A percentile compares a stretch with the other conserved stretches of the same genome.
Conservation (phyloP, 305 asterid species). For the Rubia peregrina region DNA sequence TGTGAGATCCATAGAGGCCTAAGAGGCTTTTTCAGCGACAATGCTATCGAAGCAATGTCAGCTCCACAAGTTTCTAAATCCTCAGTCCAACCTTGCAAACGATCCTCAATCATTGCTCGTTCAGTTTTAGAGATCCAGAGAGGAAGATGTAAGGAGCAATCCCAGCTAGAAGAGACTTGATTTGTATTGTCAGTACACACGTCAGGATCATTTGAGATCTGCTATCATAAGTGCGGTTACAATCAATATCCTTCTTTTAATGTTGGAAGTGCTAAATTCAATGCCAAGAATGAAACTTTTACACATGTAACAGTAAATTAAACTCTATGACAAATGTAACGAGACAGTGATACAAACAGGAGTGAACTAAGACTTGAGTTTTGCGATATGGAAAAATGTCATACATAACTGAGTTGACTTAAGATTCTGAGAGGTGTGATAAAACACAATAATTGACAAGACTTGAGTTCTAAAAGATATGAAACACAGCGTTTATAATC, state of each 20-base stretch:
- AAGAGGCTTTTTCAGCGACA: conserved; percentile 52
- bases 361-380: not conserved
- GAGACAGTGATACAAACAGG: not conserved
- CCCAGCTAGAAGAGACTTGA: conserved; percentile 46
- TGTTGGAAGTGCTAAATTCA: not conserved
- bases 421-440: not conserved
- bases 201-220: conserved; percentile 38
- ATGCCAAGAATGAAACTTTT: not conserved
- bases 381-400: not conserved
- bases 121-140: conserved; percentile 86
- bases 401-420: too few species aligned
- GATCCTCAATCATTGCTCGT: conserved; percentile 51
- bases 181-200: conserved; percentile 15
- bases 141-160: conserved; percentile 90
- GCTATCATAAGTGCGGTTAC: conserved; percentile 13
- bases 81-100: conserved; percentile 59
- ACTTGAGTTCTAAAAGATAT: not conserved
- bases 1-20: conserved; percentile 95
- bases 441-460: not conserved
- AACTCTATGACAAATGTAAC: not conserved
- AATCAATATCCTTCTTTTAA: too few species aligned
- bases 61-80: conserved; percentile 86
- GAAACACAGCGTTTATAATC: not conserved
- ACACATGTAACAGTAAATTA: not conserved
- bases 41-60: conserved; percentile 63